Evolutionary conservation across 176 grass and related monocot species (phyloP).

Genomic region (Poa pratensis): DNA sequence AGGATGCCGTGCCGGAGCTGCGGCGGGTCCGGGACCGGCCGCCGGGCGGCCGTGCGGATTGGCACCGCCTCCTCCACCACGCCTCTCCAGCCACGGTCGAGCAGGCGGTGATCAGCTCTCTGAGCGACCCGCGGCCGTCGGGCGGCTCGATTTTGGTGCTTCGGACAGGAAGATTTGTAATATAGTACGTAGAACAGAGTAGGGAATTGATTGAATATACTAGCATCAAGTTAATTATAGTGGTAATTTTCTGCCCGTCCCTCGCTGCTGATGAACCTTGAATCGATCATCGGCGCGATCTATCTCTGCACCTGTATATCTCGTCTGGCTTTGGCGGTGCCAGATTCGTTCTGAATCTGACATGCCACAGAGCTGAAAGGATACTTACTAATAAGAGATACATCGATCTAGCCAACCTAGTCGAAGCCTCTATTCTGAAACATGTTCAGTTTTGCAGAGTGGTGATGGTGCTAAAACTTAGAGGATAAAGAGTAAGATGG

Average conservation of each 20-base stretch:
- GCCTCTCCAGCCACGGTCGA: background rate
- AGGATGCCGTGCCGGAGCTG: constrained; percentile 72
- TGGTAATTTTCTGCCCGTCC: too few relatives aligned
- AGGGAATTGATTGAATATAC: background rate
- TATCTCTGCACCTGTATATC: background rate
- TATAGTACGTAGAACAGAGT: background rate
- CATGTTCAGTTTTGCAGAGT: too few relatives aligned
- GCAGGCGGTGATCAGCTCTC: background rate
- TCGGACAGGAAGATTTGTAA: background rate
- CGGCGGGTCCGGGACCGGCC: constrained; percentile 72
- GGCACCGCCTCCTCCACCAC: background rate
- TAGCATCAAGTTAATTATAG: too few relatives aligned
- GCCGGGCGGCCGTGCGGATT: constrained; percentile 61
- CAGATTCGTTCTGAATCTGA: background rate
- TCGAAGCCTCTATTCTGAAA: too few relatives aligned
- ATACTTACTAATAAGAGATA: too few relatives aligned
- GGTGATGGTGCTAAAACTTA: too few relatives aligned
- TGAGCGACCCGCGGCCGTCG: background rate
- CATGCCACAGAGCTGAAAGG: too few relatives aligned
- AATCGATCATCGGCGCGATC: background rate
- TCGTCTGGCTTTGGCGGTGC: background rate
- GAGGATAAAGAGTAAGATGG: too few relatives aligned
- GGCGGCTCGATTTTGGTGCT: background rate
- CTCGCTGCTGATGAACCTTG: background rate
- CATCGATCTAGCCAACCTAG: too few relatives aligned